Base-by-base conservation (phyloP, 2,329 filamentous ascomycete genomes). In the Cladobotryum protrusum region DNA sequence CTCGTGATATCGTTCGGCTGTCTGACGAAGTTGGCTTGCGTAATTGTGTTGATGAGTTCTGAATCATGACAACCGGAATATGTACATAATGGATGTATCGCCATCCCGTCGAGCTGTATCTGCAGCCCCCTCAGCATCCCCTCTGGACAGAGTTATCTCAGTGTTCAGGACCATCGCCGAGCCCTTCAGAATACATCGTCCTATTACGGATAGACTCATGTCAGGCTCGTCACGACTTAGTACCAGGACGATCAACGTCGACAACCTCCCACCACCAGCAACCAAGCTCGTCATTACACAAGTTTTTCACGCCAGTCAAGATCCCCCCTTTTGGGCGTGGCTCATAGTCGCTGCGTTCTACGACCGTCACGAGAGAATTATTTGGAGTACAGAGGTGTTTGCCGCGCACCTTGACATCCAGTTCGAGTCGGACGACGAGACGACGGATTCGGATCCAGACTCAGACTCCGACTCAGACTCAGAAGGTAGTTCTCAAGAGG, bases 311-410 rank as follows among this genome's bases (percentile, higher is more conserved):
- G 52, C 61, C 8, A 64, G 63, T 14, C 61, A 58, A 2, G 59
- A 64, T 19, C 57, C 61, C 3, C 63, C 60, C 0, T 67, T 58
- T 51, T 77, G 72, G 71, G 73, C 70, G 14, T 76, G 69, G 67
- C 65, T 78, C 43, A 64, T 75, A 18, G 64, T 75, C 13, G 74
- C 67, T 0, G 68, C 69, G 1, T 78, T 77, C 47, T 76, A 73
- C 60, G 72, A 78, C 62, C 48, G 54, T 1, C 48, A 67, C 9
- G 67, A 68, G 39, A 62, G 60, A 33, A 59, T 67, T 4, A 51
- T 78, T 36, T 78, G 74, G 73, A 75, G 73, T 42, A 72, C 66
- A 0, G 68, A 77, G 59, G 49, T 75, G 17, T 71, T 77, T 24
- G 50, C 70, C 19, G 65, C 63, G 7, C 63, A 61, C 5, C 40